Percentiles rank a stretch among this genome's conserved stretches.
Evolutionary conservation across 2,329 filamentous ascomycete species (phyloP).

Genomic region (Aspergillus neoniger): DNA sequence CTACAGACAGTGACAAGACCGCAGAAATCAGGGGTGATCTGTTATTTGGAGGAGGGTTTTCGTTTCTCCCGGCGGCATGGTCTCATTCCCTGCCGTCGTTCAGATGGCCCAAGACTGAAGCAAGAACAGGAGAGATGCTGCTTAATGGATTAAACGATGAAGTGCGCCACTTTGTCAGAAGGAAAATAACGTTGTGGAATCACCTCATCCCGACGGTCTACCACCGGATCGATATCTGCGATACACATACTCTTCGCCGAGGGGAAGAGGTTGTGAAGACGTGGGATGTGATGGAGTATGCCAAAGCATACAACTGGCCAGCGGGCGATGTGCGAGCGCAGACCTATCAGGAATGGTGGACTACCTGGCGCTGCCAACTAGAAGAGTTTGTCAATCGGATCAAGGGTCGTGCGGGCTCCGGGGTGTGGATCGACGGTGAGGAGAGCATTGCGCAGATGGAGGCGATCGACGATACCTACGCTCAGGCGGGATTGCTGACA

Average conservation of each 20-base stretch:
- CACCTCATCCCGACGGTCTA: constrained; percentile 20
- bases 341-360: constrained; percentile 41
- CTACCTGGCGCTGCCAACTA: constrained; percentile 50
- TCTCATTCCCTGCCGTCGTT: constrained; percentile 11
- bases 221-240: constrained; percentile 16
- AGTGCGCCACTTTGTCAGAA: constrained; percentile 5
- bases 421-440: constrained; percentile 46
- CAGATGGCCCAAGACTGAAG: constrained; percentile 24
- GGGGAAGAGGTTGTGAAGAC: constrained; percentile 14
- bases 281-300: constrained; percentile 19
- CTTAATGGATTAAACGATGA: constrained; percentile 3
- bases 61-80: constrained; percentile 18
- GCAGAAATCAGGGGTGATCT: constrained; percentile 21
- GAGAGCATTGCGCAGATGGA: constrained; percentile 50
- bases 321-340: constrained; percentile 21
- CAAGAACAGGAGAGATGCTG: constrained; percentile 17
- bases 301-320: constrained; percentile 25
- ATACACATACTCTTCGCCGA: constrained; percentile 8
- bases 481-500: constrained; percentile 39
- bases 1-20: constrained; percentile 13
- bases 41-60: constrained; percentile 11
- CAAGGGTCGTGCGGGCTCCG: constrained; percentile 39
- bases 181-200: constrained; percentile 25
- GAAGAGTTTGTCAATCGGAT: constrained; percentile 53
- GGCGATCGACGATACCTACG: constrained; percentile 52